Conservation (phyloP, 768 basidiomycete species). For the Candolleomyces aberdarensis region DNA sequence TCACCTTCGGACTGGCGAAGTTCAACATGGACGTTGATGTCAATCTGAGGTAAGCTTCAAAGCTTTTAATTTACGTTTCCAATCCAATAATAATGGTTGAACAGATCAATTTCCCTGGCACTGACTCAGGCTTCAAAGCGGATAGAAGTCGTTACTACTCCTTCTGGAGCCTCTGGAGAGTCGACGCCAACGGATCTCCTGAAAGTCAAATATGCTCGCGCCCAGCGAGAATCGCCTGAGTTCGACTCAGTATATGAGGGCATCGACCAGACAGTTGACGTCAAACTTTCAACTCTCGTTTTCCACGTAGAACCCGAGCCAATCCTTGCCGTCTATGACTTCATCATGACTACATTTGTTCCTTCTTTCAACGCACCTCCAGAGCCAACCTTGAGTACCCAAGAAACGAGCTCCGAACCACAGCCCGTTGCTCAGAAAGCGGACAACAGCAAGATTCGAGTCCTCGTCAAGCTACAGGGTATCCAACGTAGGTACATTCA, state of each 20-base stretch:
- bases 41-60: constrained; percentile 56
- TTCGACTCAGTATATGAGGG: constrained; percentile 76
- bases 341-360: constrained; percentile 96
- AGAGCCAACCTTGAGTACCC: background rate
- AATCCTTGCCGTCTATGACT: constrained; percentile 88
- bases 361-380: constrained; percentile 25
- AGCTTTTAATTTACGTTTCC: background rate
- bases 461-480: constrained; percentile 79
- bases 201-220: constrained; percentile 72
- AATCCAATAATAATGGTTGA: constrained; percentile 10
- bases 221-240: constrained; percentile 83
- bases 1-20: constrained; percentile 73
- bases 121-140: constrained; percentile 57
- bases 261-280: constrained; percentile 84
- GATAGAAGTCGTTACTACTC: constrained; percentile 66
- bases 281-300: constrained; percentile 86
- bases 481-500: constrained; percentile 58
- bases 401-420: background rate
- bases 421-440: background rate
- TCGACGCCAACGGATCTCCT: constrained; percentile 60
- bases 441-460: constrained; percentile 62
- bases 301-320: constrained; percentile 89
- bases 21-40: constrained; percentile 87
- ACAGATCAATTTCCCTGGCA: constrained; percentile 73
- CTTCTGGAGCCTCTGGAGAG: constrained; percentile 31